Evolutionary conservation across 345 rosid genomes (phyloP), one percentile per base, ranked within the genome.

Genomic region (Nasturtium officinale): DNA sequence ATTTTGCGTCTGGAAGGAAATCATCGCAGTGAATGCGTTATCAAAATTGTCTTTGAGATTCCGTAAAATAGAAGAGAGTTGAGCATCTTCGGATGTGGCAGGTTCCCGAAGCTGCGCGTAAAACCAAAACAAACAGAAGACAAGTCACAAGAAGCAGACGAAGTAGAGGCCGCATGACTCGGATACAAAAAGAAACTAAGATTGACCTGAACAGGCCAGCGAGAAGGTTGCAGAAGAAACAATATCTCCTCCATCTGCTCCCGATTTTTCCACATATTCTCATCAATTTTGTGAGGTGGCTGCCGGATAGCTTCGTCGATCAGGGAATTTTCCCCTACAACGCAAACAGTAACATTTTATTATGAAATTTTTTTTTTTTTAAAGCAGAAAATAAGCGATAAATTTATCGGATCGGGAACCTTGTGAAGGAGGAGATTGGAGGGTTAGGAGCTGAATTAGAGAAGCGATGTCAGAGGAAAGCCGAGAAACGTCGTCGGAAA

Each of bases 251-350:
- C 97, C 78, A 94, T 80, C 61, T 87, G 91, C 75, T 89, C 97
- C 46, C 97, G 83, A 77, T 94, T 91, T 85, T 86, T 94, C 97
- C 98, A 94, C 91, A 94, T 84, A 83, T 94, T 94, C 83, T 91
- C 97, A 67, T 94, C 98, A 18, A 94, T 87, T 80, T 94, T 94
- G 78, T 89, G 97, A 8, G 96, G 85, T 53, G 96, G 86, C 77
- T 78, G 82, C 43, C 71, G 69, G 32, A 82, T 84, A 8, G 91
- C 86, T 83, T 91, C 91, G 50, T 81, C 80, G 17, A 89, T 58
- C 77, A 94, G 61, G 30, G 66, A 65, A 51, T 57, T 80, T 76
- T 86, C 97, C 38, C 71, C 98, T 94, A 76, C 7, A 51, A 46
- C 25, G 37, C 9, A 11, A 26, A 64, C 28, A 17, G 40, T 18